Base-by-base conservation (phyloP, 805 yeast genomes). In the Myxozyma udenii region DNA sequence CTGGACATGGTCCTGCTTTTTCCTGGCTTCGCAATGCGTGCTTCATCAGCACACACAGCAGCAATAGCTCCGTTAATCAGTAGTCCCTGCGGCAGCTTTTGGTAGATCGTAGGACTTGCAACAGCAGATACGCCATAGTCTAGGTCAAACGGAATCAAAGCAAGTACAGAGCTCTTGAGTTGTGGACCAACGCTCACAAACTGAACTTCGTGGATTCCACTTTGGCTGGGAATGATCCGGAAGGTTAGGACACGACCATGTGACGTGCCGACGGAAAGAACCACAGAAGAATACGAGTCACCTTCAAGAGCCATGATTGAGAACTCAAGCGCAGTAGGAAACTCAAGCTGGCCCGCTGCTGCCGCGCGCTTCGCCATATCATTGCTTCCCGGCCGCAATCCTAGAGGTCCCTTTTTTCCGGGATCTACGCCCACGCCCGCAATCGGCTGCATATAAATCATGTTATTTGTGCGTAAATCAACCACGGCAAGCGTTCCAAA, bases 211-310 rank as follows among this genome's bases (percentile, higher is more conserved):
- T 81, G 88, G 44, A 80, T 72, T 0, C 91, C 93, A 41, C 75
- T 68, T 0, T 75, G 70, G 39, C 75, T 76, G 1, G 95, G 95
- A 3, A 81, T 64, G 1, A 90, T 68, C 62, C 82, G 81, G 68
- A 77, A 87, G 0, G 81, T 74, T 24, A 83, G 55, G 11, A 88
- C 63, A 50, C 86, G 85, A 16, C 97, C 97, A 14, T 71, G 70
- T 50, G 80, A 78, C 0, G 96, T 85, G 22, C 98, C 98, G 11
- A 83, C 85, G 22, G 79, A 68, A 68, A 90, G 67, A 23, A 86
- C 62, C 33, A 90, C 78, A n/a, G 88, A 82, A 0, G 93, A 81
- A 61, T 76, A 85, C 0, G 77, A 77, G 50, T 85, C 93, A 25
- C 78, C 80, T 1, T 82, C 85, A 46, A 77, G 72, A 32, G 79